Evolutionary conservation across 164 flowering plant species (phyloP), one percentile per base, ranked within the genome.

Genomic region (Stephania cephalantha): DNA sequence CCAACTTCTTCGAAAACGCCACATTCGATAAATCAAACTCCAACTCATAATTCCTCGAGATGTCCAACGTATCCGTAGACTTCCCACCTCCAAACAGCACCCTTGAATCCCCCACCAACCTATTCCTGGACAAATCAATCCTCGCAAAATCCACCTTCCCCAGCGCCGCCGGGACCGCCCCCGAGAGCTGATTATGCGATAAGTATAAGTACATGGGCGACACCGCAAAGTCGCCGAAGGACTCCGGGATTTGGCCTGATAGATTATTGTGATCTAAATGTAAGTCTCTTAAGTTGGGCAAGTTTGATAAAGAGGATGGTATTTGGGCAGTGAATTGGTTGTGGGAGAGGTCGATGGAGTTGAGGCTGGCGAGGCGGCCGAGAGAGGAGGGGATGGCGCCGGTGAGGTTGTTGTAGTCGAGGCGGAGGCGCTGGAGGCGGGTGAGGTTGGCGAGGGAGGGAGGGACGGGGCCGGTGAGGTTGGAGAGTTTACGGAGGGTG

Each of bases 381-480:
- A 95, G 81, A 75, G 86, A 90, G 1, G 69, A 77, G 1, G 98
- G 97, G 18, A 95, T 78, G 0, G 91, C 72, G 13, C 97, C 95
- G 61, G 93, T 77, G 44, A 93, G 78, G 53, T 84, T 82, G 71
- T 77, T 83, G 83, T 83, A 83, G 83, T 82, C 85, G 31, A 94
- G 75, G 1, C 80, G 73, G 22, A 90, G 79, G 31, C 31, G 75
- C 13, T 35, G 77, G 71, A 94, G 96, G 74, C 77, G 53, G 22
- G 79, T 78, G 73, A 94, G 95, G 68, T 85, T 86, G 71, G 90
- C 73, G 69, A 94, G 80, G 68, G 91, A 64, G 11, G 78, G 72
- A 0, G 85, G 96, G 73, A 92, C 86, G 3, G 80, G 69, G 25
- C 98, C 97, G 46, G 89, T 84, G 78, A 94, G 78, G 73, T 89